Evolutionary conservation across 2,329 filamentous ascomycete species (phyloP).

Genomic region (Verticillium tricorpus): DNA sequence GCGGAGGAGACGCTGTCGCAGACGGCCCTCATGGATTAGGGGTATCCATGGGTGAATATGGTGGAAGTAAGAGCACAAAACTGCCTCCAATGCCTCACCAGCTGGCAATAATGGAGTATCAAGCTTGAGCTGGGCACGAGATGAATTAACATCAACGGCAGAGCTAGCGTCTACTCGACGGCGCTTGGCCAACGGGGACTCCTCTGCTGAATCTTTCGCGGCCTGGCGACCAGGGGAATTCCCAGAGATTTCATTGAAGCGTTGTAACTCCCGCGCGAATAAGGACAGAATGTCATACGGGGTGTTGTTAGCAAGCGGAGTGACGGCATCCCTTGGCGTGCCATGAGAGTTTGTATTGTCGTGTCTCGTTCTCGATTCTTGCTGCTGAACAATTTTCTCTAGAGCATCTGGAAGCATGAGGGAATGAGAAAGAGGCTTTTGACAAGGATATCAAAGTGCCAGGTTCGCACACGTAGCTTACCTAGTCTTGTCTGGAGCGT

Average conservation of each 20-base stretch:
- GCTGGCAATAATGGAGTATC: background rate
- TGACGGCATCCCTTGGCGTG: background rate
- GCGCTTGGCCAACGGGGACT: background rate
- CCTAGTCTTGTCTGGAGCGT: constrained; percentile 27
- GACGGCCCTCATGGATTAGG: constrained; percentile 26
- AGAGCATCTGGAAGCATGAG: constrained; percentile 11
- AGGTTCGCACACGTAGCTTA: constrained; percentile 2
- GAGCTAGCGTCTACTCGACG: background rate
- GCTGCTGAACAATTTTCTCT: constrained; percentile 5
- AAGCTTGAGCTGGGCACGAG: background rate
- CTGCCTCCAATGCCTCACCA: constrained; percentile 12
- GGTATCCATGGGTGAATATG: constrained; percentile 34
- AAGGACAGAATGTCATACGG: constrained; percentile 7
- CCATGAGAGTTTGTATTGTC: background rate
- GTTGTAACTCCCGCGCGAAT: constrained; percentile 6
- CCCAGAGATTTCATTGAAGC: constrained; percentile 1
- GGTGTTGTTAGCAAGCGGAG: constrained; percentile 3
- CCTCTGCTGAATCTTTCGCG: background rate
- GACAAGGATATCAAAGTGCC: background rate
- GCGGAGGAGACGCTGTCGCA: constrained; percentile 18
- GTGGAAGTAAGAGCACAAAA: constrained; percentile 28
- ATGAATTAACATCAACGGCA: background rate
- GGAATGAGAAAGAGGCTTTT: constrained; percentile 1
- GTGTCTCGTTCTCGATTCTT: background rate
- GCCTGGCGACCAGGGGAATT: background rate